Conservation (phyloP, 306 rosid genomes). For the Canavalia gladiata region DNA sequence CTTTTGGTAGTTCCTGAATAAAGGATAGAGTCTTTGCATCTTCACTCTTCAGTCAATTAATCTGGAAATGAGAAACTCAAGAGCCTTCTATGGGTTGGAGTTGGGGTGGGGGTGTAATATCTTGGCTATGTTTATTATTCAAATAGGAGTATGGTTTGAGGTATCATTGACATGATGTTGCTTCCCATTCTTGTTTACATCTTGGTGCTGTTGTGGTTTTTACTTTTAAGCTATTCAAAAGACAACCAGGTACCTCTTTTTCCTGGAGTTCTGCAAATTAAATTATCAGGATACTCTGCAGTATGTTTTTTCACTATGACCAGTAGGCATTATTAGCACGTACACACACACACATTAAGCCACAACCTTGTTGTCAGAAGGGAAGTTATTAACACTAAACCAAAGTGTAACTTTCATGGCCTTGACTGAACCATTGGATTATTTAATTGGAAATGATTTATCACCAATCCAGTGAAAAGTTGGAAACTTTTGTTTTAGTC, state of each 20-base stretch:
- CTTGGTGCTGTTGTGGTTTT: conserved; percentile 14
- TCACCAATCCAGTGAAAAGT: conserved; percentile 26
- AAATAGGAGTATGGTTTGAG: conserved; percentile 6
- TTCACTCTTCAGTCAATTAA: conserved; percentile 11
- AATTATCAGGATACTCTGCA: neutral
- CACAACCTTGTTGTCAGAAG: neutral
- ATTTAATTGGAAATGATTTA: conserved; percentile 17
- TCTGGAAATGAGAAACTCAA: conserved; percentile 22
- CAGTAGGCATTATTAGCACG: neutral
- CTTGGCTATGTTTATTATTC: conserved; percentile 14
- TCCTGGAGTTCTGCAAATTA: neutral
- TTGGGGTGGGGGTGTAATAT: conserved; percentile 23
- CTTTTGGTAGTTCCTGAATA: conserved; percentile 10
- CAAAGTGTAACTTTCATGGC: neutral
- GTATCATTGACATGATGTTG: conserved; percentile 37
- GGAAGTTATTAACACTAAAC: neutral
- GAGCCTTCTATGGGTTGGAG: conserved; percentile 15
- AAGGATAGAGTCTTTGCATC: conserved; percentile 24
- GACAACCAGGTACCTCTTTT: neutral
- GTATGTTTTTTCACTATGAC: conserved; percentile 9
- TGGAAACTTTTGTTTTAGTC: conserved; percentile 14
- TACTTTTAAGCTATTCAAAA: conserved; percentile 1
- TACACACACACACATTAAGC: neutral
- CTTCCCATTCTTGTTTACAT: conserved; percentile 2
- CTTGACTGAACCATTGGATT: conserved; percentile 19